Evolutionary conservation across 106 monocot genomes (phyloP), one percentile per base, ranked within the genome.

Genomic region (Agapanthus africanus): DNA sequence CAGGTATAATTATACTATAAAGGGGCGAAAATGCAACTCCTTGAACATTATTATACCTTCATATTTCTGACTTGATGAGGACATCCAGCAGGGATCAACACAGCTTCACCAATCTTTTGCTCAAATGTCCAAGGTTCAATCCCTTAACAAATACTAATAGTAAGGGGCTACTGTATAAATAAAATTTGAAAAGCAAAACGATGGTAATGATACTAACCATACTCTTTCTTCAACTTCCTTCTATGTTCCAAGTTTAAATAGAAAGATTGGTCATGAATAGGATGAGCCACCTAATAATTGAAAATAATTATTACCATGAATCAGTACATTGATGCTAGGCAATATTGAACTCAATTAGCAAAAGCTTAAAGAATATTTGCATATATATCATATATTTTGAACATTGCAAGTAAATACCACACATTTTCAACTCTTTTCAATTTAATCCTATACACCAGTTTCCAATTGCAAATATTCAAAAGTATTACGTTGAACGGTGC

Each of bases 11-110:
- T 39, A n/a, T n/a, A n/a, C n/a, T n/a, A n/a, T n/a, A n/a, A n/a
- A n/a, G n/a, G n/a, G n/a, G n/a, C n/a, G n/a, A n/a, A n/a, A n/a
- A n/a, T n/a, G n/a, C n/a, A n/a, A n/a, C n/a, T n/a, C n/a, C n/a
- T n/a, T n/a, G n/a, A 39, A 10, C 25, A 54, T 25, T 49, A 7
- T 49, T 49, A 25, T 35, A 80, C 80, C 84, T 80, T 80, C n/a
- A 90, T 66, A 78, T 94, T 87, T 74, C 92, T 78, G n/a, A 93
- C 92, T 81, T 93, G 92, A 83, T 93, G 92, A 11, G 83, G 78
- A 31, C 92, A 88, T 7, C 92, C 92, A 67, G 80, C 85, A 35
- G 91, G 91, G 30, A 92, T 88, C 28, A 92, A 85, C 6, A 88
- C 85, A 37, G 88, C 92, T 36, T 93, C 92, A 52, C 92, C 92